phyloP scores from a whole-genome alignment of 768 basidiomycete genomes.

The Hericium coralloides region DNA sequence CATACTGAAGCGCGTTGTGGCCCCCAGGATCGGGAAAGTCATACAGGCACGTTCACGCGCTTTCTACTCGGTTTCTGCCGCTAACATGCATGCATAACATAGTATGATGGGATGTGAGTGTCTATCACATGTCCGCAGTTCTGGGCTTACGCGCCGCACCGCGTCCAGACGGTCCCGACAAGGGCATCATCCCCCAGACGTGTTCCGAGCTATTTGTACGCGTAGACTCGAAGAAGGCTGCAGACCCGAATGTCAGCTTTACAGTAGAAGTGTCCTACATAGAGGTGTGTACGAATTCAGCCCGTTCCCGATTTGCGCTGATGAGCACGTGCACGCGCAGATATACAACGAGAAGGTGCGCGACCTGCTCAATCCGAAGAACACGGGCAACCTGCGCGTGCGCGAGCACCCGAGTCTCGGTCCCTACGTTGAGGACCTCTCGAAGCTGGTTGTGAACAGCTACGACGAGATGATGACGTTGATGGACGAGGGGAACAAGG shows the following conservation, averaged over 20 bases:
- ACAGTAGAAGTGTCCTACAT: slow-evolving; percentile 99
- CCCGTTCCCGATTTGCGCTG: not conserved
- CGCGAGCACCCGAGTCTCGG: slow-evolving; percentile 94
- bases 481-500: slow-evolving; percentile 99
- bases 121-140: not conserved
- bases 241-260: slow-evolving; percentile 65
- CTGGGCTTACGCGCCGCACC: not conserved
- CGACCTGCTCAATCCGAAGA: slow-evolving; percentile 95
- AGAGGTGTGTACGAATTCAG: slow-evolving; percentile 44
- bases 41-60: slow-evolving; percentile 55
- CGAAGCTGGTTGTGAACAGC: slow-evolving; percentile 82
- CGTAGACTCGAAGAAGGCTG: slow-evolving; percentile 52
- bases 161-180: slow-evolving; percentile 76
- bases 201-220: slow-evolving; percentile 89
- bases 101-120: slow-evolving; percentile 95
- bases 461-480: slow-evolving; percentile 98
- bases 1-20: not conserved
- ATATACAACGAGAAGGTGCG: slow-evolving; percentile 98
- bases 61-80: not conserved
- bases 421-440: slow-evolving; percentile 98
- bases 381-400: slow-evolving; percentile 90
- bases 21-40: slow-evolving; percentile 79
- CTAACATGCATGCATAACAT: not conserved
- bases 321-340: slow-evolving; percentile 26
- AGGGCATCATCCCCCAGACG: slow-evolving; percentile 95